Base-by-base conservation (phyloP, 345 rosid genomes). In the Sisymbrium irio region DNA sequence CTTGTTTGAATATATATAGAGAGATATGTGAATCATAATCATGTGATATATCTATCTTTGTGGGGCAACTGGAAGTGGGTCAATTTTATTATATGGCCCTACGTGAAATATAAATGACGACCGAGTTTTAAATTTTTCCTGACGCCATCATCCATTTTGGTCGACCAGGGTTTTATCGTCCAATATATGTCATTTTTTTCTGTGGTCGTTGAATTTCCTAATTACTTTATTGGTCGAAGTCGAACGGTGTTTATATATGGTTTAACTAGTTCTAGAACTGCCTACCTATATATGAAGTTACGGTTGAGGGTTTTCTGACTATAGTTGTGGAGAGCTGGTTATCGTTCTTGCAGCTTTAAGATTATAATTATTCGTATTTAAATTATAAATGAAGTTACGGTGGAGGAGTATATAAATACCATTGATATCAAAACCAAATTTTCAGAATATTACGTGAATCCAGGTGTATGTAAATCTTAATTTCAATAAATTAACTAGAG, bases 91-190 rank as follows among this genome's bases (percentile, higher is more conserved):
- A 37, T 59, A 8, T 66, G 47, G 73, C 49, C 78, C 61, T 39
- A 58, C 62, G 12, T 66, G 67, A 58, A 66, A 66, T 9, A 37
- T 8, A 57, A 3, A 20, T 75, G 78, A 75, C 55, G 68, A 67
- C 62, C 20, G 39, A 18, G 13, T 22, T 41, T 67, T 66, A 62
- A 4, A 5, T 9, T 28, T 51, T 51, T 19, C 27, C 25, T 46
- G 72, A 65, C 35, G 72, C 50, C 72, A 66, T 37, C 2, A 46
- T 49, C 50, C 7, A 28, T 36, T 47, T 49, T 28, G 28, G 55
- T 18, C 19, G 63, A 63, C 64, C 14, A 41, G 12, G 10, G 15
- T 63, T 30, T 28, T 27, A 1, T 49, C 18, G 19, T 42, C 17
- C 25, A 37, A 55, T 36, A 36, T 25, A 3, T 74, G 27, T 46